These are phyloP conservation scores for Corchorus capsularis DNA, from an alignment of 345 rosid genomes.

Conservation along the genomic window DNA sequence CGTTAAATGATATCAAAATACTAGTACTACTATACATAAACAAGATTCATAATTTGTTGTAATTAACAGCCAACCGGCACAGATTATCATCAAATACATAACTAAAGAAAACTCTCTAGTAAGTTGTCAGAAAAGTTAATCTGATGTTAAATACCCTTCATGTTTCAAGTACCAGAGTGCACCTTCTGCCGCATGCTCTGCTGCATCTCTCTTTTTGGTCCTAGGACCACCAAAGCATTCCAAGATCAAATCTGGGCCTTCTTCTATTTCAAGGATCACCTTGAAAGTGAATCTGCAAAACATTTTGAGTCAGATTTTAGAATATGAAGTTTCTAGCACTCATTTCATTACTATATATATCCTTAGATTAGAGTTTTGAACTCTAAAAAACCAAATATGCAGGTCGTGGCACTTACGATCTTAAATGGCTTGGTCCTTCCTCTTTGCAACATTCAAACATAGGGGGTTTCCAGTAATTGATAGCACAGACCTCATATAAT, in stretches of 20 bases:
- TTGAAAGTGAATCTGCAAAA: constrained; percentile 65
- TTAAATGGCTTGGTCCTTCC: constrained; percentile 79
- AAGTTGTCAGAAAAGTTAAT: neutral
- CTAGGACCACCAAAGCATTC: constrained; percentile 57
- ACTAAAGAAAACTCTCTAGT: too few species aligned
- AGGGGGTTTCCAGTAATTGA: constrained; percentile 75
- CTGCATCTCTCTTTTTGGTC: constrained; percentile 72
- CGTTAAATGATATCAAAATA: too few species aligned
- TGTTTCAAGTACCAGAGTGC: constrained; percentile 70
- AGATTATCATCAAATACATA: too few species aligned
- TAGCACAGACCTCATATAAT: constrained; percentile 64
- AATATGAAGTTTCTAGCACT: constrained; percentile 3
- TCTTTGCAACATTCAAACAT: constrained; percentile 64
- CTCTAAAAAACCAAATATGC: neutral
- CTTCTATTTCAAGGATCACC: constrained; percentile 62
- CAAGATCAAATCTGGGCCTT: constrained; percentile 40
- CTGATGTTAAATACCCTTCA: constrained; percentile 40
- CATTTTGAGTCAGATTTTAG: neutral
- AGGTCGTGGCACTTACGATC: constrained; percentile 49
- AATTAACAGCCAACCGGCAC: too few species aligned
- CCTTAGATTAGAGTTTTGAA: neutral
- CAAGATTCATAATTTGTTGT: too few species aligned
- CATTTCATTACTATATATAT: neutral
- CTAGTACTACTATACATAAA: too few species aligned
- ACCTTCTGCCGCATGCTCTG: constrained; percentile 83